Evolutionary conservation across 257 asterid species (phyloP), one percentile per base, ranked within the genome.

Genomic region (Pogostemon cablin): DNA sequence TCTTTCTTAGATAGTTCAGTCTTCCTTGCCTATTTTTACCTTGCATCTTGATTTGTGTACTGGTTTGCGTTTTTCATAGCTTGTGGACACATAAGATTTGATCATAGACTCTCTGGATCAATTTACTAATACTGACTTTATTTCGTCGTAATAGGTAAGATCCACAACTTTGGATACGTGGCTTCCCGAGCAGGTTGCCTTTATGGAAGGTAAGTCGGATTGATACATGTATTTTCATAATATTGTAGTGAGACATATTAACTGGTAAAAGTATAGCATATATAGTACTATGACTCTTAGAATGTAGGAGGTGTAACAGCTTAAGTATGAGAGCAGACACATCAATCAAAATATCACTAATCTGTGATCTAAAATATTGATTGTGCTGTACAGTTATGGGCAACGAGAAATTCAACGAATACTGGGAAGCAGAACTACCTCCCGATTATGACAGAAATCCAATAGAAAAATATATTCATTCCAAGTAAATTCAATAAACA

Each of bases 131-230:
- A 46, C 11, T 68, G 73, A 48, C 11, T 68, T 34, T 62, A 0
- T 43, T 40, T 63, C 58, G 5, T 9, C 32, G 42, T 68, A 59
- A 81, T 70, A 93, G 98, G 99, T 93, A 55, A 86, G 99, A 67
- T 93, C 99, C 35, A 93, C 95, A 7, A 93, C 89, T n/a, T 77
- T 93, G 75, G 99, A 93, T 62, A 91, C 95, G 41, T 93, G 99
- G 99, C 89, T 93, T 44, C 98, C 99, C 2, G 96, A 93, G 82
- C 98, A 91, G 75, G 83, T 93, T 61, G 73, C 81, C n/a, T 87
- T 85, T 73, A 85, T 93, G 98, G 89, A 91, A 82, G 81, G 99
- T 91, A 78, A 79, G 86, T 76, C 55, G 55, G 59, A 5, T 69
- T 7, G 38, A 62, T 44, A 5, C 46, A 9, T 5, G 10, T 25